These are phyloP conservation scores for Claviceps citrina DNA, from an alignment of 2,329 filamentous ascomycete species.

Conservation along the genomic window DNA sequence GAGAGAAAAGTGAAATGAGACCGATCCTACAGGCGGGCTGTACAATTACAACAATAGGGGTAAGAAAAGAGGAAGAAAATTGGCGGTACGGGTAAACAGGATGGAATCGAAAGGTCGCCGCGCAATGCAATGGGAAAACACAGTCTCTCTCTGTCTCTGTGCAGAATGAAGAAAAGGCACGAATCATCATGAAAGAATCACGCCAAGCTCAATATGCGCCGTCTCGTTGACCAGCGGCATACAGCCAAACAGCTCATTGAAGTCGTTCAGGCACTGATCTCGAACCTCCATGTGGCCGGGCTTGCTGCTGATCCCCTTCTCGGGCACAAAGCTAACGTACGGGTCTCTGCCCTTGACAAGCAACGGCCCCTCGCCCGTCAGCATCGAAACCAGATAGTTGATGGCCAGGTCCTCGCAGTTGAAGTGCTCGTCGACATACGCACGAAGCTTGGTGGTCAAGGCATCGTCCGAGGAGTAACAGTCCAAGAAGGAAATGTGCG, in stretches of 20 bases:
- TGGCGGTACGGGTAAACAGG: no score
- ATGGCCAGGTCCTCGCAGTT: conserved; percentile 27
- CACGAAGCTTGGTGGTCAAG: conserved; percentile 16
- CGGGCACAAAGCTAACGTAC: conserved; percentile 19
- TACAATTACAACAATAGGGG: no score
- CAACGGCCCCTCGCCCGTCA: conserved; percentile 21
- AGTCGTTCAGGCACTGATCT: conserved; percentile 21
- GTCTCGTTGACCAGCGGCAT: conserved; percentile 21
- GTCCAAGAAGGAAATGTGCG: conserved; percentile 23
- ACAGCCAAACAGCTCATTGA: conserved; percentile 19
- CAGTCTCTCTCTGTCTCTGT: background rate
- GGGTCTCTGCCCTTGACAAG: conserved; percentile 18
- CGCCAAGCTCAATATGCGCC: conserved; percentile 19
- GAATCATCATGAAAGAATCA: conserved; percentile 12
- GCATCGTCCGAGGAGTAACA: conserved; percentile 23
- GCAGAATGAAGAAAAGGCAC: background rate
- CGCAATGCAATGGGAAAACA: background rate
- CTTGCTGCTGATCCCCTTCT: conserved; percentile 19
- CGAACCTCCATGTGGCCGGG: conserved; percentile 19
- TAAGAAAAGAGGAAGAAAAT: no score
- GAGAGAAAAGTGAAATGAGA: no score
- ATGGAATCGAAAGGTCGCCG: no score
- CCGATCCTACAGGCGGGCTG: no score
- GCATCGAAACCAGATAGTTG: conserved; percentile 20
- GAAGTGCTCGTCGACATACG: conserved; percentile 22